These are phyloP conservation scores for Colletotrichum godetiae DNA, from an alignment of 2,329 filamentous ascomycete species.

Conservation along the genomic window DNA sequence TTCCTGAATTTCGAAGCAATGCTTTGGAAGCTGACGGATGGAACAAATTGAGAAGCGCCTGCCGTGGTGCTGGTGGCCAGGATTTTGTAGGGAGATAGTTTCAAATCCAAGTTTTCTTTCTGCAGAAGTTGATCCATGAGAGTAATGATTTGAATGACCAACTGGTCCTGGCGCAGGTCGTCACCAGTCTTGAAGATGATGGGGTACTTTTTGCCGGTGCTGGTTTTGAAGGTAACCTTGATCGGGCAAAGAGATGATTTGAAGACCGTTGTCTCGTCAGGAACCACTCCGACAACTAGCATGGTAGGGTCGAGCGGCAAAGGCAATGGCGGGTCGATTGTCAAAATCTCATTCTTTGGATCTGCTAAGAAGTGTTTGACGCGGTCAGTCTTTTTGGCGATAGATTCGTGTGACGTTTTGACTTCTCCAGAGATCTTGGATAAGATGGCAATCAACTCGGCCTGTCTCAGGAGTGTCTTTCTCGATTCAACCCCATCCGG, in stretches of 20 bases:
- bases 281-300: constrained; percentile 80
- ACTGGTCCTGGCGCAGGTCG: constrained; percentile 94
- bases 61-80: constrained; percentile 90
- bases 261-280: constrained; percentile 90
- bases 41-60: constrained; percentile 93
- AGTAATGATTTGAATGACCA: constrained; percentile 94
- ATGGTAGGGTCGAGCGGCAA: constrained; percentile 89
- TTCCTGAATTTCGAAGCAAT: constrained; percentile 85
- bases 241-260: constrained; percentile 95
- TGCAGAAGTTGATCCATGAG: constrained; percentile 96
- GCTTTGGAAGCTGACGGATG: constrained; percentile 84
- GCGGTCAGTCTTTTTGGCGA: constrained; percentile 83
- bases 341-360: constrained; percentile 87
- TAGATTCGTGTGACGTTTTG: constrained; percentile 81
- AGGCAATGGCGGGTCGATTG: constrained; percentile 86
- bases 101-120: constrained; percentile 96
- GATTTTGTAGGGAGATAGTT: constrained; percentile 95
- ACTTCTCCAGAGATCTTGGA: constrained; percentile 92
- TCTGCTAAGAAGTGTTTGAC: constrained; percentile 88
- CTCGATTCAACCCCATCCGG: constrained; percentile 78
- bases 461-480: constrained; percentile 84
- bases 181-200: constrained; percentile 98
- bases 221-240: constrained; percentile 89
- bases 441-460: constrained; percentile 87
- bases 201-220: constrained; percentile 81